Percentiles rank a stretch among this genome's conserved stretches.
Conservation (phyloP, 305 asterid species). For the Solanum hybrid region DNA sequence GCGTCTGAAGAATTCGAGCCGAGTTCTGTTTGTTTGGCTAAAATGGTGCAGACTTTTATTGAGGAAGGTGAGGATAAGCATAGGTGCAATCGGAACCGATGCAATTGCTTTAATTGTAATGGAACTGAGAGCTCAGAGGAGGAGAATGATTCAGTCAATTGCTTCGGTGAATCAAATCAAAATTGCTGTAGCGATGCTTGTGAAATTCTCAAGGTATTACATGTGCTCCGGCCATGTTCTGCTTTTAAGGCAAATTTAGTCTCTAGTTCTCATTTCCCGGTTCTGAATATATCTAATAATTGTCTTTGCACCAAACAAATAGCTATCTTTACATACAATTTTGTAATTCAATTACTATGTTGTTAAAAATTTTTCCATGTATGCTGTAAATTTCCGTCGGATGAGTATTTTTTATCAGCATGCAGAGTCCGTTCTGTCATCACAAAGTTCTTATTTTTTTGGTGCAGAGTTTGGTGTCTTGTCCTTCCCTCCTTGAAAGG, state of each 20-base stretch:
- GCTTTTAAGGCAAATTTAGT: background rate
- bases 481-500: conserved; percentile 39
- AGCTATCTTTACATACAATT: background rate
- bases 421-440: background rate
- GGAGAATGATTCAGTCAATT: conserved; percentile 37
- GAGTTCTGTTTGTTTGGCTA: conserved; percentile 59
- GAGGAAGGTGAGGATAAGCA: conserved; percentile 54
- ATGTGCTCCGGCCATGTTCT: background rate
- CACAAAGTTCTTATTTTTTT: background rate
- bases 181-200: conserved; percentile 27
- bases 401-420: background rate
- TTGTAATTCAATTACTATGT: background rate
- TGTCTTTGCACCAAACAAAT: background rate
- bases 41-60: conserved; percentile 74
- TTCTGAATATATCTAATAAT: background rate
- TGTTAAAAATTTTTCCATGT: background rate
- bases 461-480: conserved; percentile 54
- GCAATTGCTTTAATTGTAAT: conserved; percentile 60
- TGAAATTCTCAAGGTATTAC: conserved; percentile 53
- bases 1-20: conserved; percentile 60
- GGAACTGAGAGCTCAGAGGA: conserved; percentile 53
- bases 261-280: background rate
- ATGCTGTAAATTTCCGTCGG: background rate
- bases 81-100: conserved; percentile 43
- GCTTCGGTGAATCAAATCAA: conserved; percentile 26